Base-by-base conservation (phyloP, 2,329 filamentous ascomycete genomes). In the Pseudopyricularia javanii region DNA sequence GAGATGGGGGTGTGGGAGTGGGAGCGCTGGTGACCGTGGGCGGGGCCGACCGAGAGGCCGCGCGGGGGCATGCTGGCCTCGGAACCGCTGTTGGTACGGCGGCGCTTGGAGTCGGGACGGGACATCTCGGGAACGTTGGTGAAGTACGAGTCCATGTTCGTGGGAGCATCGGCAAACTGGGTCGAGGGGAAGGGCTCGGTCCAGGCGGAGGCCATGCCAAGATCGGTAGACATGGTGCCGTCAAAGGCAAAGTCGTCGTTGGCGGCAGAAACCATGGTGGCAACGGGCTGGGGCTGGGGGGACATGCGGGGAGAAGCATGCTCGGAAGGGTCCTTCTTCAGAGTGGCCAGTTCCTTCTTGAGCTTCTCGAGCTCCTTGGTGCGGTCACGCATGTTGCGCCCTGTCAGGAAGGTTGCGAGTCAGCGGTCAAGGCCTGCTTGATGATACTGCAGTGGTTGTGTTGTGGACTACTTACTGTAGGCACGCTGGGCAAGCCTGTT, bases 301-400 rank as follows among this genome's bases (percentile, higher is more conserved):
- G 34, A 30, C 35, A 40, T 40, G 26, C 28, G 37, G 35, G 50
- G 37, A 28, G 50, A 52, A 14, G 7, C 26, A n/a, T 52, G 50
- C 26, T 45, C 37, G 9, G 26, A 26, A 15, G 40, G 40, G 35
- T 40, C 37, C 26, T 33, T 52, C 28, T 52, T 52, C 35, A 52
- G 40, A 40, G 40, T 45, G 17, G 50, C 50, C 37, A 52, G 37
- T 33, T 52, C 50, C 50, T 52, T 52, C 50, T 52, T 52, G 35
- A 52, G 50, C 50, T 52, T 52, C 34, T 52, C 50, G 50, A 52
- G 50, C 35, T 52, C 50, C 35, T 52, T 52, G 37, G 50, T 52
- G 50, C 50, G 50, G 50, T 52, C 50, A 26, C 50, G 50, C 50
- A 52, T 52, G 37, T 52, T 52, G n/a, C 50, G 50, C 37, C 50